Conservation (phyloP, 495 filamentous ascomycete species). For the Neurospora africana region DNA sequence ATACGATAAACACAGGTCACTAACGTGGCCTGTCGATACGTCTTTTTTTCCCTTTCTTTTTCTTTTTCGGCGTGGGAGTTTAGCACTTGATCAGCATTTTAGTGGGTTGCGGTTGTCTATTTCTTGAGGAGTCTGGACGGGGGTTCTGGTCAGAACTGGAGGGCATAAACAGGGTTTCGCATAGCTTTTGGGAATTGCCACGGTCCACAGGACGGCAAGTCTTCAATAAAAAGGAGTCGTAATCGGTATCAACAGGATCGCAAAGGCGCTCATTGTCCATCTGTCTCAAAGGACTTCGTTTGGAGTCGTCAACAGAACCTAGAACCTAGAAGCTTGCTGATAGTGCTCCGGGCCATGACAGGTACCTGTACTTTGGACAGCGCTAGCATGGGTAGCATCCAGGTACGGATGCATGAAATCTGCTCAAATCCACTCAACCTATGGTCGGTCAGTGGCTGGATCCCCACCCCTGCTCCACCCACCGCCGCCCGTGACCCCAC, state of each 20-base stretch:
- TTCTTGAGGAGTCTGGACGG: neutral
- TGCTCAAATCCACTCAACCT: constrained; percentile 22
- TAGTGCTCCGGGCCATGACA: neutral
- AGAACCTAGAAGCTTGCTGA: neutral
- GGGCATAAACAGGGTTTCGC: neutral
- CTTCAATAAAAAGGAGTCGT: neutral
- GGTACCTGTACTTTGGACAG: constrained; percentile 9
- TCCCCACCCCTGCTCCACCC: neutral
- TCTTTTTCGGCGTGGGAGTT: neutral
- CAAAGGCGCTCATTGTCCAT: neutral
- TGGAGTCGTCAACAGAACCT: neutral
- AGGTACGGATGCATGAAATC: constrained; percentile 18
- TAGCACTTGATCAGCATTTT: neutral
- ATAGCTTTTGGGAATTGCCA: neutral
- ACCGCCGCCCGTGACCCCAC: neutral
- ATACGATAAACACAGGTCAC: constrained; percentile 29
- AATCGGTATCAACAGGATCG: neutral
- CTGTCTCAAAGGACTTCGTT: neutral
- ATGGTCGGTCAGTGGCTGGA: neutral
- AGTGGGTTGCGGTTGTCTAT: neutral
- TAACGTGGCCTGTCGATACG: constrained; percentile 10
- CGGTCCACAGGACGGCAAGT: neutral
- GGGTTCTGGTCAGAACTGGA: neutral
- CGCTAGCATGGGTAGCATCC: neutral
- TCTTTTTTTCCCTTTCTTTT: neutral